Evolutionary conservation across 2,329 filamentous ascomycete genomes (phyloP), one percentile per base, ranked within the genome.

Genomic region (Amauroascus niger): DNA sequence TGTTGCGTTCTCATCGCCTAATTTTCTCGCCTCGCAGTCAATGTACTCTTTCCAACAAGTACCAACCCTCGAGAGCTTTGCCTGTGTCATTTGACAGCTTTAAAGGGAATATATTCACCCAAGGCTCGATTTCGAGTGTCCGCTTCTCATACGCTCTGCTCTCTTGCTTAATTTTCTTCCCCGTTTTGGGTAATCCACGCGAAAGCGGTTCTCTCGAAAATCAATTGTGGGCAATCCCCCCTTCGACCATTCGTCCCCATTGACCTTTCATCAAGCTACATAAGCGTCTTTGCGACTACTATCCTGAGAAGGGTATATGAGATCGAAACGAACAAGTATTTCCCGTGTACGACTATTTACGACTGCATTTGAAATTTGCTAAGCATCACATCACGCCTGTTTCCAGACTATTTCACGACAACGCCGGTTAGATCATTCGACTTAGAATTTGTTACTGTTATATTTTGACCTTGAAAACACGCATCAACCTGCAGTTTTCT

Each of bases 41-140:
- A 54, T 55, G 52, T 54, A 50, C 52, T 49, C 44, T 48, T 37
- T 51, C 24, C 46, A 28, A 48, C 45, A 46, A 43, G 41, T 53
- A 51, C 49, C 20, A 22, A 43, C 18, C 39, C 14, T 51, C 49
- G 16, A 43, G 16, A 43, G 40, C 39, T 32, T 43, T 7, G 18
- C 20, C 49, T 11, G 37, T 35, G 9, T 51, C 37, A n/a, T 44
- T 51, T 44, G 49, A 44, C 37, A 14, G 20, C 35, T 22, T 9
- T 9, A 4, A 30, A 24, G 24, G 26, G 16, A 30, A 16, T 24
- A 20, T 18, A 28, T 20, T 18, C 11, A 40, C n/a, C 22, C 33
- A 40, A 40, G 35, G n/a, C 35, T 18, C 46, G 20, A 16, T 7
- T 39, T 37, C 5, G 33, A 49, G 32, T 39, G 22, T 28, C 33